Conservation (phyloP, 1,139 yeast genomes). For the Hyphopichia wangnamkhiaoensis region DNA sequence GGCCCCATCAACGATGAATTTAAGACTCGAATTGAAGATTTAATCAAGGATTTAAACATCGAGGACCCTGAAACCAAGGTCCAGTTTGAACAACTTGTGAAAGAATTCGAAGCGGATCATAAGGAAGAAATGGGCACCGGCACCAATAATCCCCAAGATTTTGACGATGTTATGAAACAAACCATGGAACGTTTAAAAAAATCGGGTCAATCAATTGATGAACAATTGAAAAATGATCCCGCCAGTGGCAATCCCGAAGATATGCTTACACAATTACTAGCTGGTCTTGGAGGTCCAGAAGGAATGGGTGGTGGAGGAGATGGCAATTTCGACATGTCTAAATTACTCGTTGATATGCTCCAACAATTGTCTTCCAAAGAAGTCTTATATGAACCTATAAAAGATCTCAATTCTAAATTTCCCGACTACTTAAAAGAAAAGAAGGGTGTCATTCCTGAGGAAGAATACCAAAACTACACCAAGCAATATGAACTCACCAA, state of each 20-base stretch:
- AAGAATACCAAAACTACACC: constrained; percentile 51
- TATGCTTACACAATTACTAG: constrained; percentile 54
- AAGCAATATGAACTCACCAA: constrained; percentile 56
- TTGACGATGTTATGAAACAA: constrained; percentile 76
- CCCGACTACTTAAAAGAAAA: constrained; percentile 62
- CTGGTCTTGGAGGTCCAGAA: constrained; percentile 44
- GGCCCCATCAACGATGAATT: constrained; percentile 41
- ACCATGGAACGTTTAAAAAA: constrained; percentile 78
- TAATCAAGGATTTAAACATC: constrained; percentile 57
- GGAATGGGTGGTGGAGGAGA: constrained; percentile 35
- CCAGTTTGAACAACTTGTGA: constrained; percentile 53
- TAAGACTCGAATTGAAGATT: constrained; percentile 52
- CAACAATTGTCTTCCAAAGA: constrained; percentile 85
- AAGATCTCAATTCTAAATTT: constrained; percentile 71
- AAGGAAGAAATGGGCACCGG: constrained; percentile 38
- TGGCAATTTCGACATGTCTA: constrained; percentile 58
- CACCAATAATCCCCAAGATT: constrained; percentile 39
- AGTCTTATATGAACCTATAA: constrained; percentile 85
- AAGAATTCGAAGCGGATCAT: constrained; percentile 44
- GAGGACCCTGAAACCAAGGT: constrained; percentile 62
- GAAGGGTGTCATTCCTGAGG: constrained; percentile 43
- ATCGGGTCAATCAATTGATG: constrained; percentile 67
- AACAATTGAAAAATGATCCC: constrained; percentile 55
- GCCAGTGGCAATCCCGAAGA: constrained; percentile 56
- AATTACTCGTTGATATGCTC: constrained; percentile 73